Evolutionary conservation across 139 green algal species (phyloP).

Genomic region (Auxenochlorella pyrenoidosa): DNA sequence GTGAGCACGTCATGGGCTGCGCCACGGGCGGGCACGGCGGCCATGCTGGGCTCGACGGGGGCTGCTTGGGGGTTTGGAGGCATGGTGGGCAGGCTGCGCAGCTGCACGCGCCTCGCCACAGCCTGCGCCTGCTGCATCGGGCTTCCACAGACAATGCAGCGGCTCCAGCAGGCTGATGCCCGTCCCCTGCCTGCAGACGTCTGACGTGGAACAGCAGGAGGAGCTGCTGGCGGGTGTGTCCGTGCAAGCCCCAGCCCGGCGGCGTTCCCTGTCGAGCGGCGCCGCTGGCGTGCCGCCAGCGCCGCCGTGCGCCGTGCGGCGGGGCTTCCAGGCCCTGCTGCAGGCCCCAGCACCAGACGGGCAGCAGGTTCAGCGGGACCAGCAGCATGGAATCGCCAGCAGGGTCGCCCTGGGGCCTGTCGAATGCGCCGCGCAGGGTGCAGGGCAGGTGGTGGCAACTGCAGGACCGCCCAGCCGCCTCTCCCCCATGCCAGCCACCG

Average conservation of each 20-base stretch:
- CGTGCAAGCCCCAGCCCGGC: too few species aligned
- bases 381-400: background rate
- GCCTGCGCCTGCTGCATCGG: background rate
- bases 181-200: background rate
- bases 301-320: background rate
- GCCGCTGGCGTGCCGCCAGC: background rate
- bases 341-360: background rate
- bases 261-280: too few species aligned
- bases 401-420: background rate
- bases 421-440: background rate
- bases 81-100: too few species aligned
- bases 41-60: background rate
- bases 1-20: too few species aligned
- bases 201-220: slow-evolving; percentile 32
- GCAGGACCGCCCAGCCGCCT: background rate
- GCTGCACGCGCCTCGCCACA: too few species aligned
- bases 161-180: background rate
- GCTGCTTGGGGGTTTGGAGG: background rate
- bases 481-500: too few species aligned
- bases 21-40: background rate
- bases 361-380: background rate
- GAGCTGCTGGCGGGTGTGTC: background rate
- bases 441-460: background rate
- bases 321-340: slow-evolving; percentile 27
- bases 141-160: too few species aligned